A percentile compares a stretch with the other conserved stretches of the same genome.
phyloP scores from a whole-genome alignment of 768 basidiomycete species.

The Rickenella mellea region DNA sequence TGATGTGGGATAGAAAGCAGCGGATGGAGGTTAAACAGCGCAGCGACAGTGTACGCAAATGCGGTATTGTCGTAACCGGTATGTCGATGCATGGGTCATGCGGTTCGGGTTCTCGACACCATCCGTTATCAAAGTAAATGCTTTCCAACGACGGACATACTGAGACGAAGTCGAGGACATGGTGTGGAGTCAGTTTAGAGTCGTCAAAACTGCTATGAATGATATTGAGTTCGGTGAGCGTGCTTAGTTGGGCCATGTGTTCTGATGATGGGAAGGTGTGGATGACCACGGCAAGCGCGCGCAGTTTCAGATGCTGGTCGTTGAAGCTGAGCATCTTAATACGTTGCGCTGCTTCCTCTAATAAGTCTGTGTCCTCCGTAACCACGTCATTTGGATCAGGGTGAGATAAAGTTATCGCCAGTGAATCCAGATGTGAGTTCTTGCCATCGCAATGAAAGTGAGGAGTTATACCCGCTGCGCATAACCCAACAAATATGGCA shows the following conservation, averaged over 20 bases:
- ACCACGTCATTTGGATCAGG: too few relatives aligned
- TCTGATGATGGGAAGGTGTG: conserved; percentile 38
- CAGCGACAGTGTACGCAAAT: conserved; percentile 47
- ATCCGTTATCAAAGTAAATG: conserved; percentile 48
- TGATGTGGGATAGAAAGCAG: conserved; percentile 52
- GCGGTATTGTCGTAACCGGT: conserved; percentile 43
- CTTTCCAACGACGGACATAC: conserved; percentile 53
- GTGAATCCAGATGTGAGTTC: conserved; percentile 4
- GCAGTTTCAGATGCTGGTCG: conserved; percentile 8
- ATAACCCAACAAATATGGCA: too few relatives aligned
- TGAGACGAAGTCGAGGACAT: conserved; percentile 50
- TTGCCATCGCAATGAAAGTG: too few relatives aligned
- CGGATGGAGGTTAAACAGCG: conserved; percentile 55
- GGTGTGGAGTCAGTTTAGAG: conserved; percentile 34
- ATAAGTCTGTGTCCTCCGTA: too few relatives aligned
- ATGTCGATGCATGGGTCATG: conserved; percentile 12
- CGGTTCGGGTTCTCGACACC: conserved; percentile 33
- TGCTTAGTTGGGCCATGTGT: conserved; percentile 35
- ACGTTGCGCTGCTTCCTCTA: too few relatives aligned
- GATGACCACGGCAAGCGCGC: conserved; percentile 41
- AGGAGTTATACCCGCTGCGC: too few relatives aligned
- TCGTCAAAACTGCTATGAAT: conserved; percentile 33
- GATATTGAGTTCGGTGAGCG: conserved; percentile 53
- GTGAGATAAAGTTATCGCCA: too few relatives aligned
- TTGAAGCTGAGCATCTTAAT: conserved; percentile 6